A percentile compares a stretch with the other conserved stretches of the same genome.
Evolutionary conservation across 441 rosid genomes (phyloP).

Genomic region (Mallotus japonicus): DNA sequence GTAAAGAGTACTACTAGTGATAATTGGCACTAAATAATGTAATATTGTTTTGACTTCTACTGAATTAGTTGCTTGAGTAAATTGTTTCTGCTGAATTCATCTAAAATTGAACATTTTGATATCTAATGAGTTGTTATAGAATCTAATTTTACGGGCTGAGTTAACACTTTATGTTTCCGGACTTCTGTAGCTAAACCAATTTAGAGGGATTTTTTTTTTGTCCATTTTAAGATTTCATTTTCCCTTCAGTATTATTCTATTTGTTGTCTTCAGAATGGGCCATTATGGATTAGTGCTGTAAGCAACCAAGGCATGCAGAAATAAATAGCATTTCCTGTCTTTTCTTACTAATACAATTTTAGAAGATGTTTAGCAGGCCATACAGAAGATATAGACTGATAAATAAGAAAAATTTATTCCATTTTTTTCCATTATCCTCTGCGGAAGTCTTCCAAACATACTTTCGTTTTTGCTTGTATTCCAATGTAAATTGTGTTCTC

Average conservation of each 20-base stretch:
- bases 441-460: not conserved
- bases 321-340: not conserved
- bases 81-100: not conserved
- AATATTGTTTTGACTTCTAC: too few species aligned
- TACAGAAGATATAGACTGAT: not conserved
- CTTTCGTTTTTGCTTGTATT: not conserved
- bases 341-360: not conserved
- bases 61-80: too few species aligned
- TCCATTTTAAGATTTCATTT: not conserved
- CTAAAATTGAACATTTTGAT: not conserved
- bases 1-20: slow-evolving; percentile 2
- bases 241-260: not conserved
- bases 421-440: not conserved
- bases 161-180: not conserved
- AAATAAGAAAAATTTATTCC: not conserved
- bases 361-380: not conserved
- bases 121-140: not conserved
- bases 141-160: not conserved
- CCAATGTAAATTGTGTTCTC: not conserved
- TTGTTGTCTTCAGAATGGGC: not conserved
- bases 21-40: not conserved
- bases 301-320: not conserved
- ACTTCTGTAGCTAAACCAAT: not conserved
- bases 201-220: not conserved
- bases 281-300: not conserved